These are phyloP conservation scores for Daldinia concentrica DNA, from an alignment of 495 filamentous ascomycete genomes.

Conservation along the genomic window DNA sequence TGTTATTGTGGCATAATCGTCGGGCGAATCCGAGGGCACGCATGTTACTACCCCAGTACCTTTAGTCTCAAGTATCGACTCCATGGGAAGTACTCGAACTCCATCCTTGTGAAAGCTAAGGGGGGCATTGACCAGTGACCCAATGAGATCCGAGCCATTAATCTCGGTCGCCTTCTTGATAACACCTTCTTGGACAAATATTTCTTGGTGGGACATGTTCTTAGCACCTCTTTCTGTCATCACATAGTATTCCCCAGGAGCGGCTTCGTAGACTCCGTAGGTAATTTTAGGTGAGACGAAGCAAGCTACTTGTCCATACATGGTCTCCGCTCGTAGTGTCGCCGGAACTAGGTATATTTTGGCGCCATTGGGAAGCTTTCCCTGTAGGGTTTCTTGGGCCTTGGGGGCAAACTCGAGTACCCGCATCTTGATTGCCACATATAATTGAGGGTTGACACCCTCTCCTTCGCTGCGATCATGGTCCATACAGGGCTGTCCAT, in stretches of 20 bases:
- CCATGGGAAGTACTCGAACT: constrained; percentile 93
- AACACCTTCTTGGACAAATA: constrained; percentile 77
- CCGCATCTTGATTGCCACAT: constrained; percentile 88
- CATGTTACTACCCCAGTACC: constrained; percentile 96
- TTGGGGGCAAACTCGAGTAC: constrained; percentile 87
- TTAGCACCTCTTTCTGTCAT: constrained; percentile 85
- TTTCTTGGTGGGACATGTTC: constrained; percentile 96
- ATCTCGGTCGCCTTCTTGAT: constrained; percentile 78
- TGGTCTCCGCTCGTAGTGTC: constrained; percentile 93
- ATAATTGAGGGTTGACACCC: constrained; percentile 89
- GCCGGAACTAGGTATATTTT: constrained; percentile 91
- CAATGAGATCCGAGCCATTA: constrained; percentile 80
- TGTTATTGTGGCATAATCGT: constrained; percentile 88
- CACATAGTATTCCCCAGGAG: constrained; percentile 85
- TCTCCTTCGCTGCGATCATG: constrained; percentile 94
- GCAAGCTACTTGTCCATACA: constrained; percentile 97
- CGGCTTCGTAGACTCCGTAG: constrained; percentile 90
- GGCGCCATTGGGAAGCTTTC: constrained; percentile 80
- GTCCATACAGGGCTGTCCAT: constrained; percentile 97
- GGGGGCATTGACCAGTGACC: constrained; percentile 86
- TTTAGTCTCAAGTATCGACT: constrained; percentile 87
- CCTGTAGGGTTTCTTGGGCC: constrained; percentile 71
- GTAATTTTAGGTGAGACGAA: constrained; percentile 91
- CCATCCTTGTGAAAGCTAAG: constrained; percentile 82
- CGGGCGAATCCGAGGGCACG: constrained; percentile 93